Evolutionary conservation across 768 basidiomycete genomes (phyloP).

Genomic region (Dacryopinax primogenitus): DNA sequence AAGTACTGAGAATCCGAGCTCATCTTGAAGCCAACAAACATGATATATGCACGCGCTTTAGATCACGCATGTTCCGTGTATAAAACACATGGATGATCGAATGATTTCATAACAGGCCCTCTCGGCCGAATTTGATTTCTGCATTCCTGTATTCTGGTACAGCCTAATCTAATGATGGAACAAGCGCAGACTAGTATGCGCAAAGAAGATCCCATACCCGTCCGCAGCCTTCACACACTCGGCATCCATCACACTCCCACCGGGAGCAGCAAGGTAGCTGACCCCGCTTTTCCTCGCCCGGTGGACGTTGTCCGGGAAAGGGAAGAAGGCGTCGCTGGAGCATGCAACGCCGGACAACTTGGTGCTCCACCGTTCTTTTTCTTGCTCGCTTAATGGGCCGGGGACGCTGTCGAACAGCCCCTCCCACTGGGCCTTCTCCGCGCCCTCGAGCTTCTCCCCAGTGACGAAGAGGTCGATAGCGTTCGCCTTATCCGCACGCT

Average conservation of each 20-base stretch:
- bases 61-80: no score
- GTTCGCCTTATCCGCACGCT: conserved; percentile 96
- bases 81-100: no score
- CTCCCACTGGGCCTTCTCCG: conserved; percentile 87
- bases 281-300: conserved; percentile 85
- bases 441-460: conserved; percentile 75
- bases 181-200: conserved; percentile 72
- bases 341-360: conserved; percentile 78
- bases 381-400: conserved; percentile 47
- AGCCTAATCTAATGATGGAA: conserved; percentile 70
- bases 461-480: conserved; percentile 94
- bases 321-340: conserved; percentile 98
- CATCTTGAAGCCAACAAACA: not conserved
- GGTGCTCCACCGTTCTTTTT: conserved; percentile 60
- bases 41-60: no score
- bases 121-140: not conserved
- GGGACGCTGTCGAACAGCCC: conserved; percentile 65
- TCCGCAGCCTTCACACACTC: conserved; percentile 96
- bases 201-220: conserved; percentile 83
- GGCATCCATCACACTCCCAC: conserved; percentile 92
- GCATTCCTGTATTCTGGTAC: not conserved
- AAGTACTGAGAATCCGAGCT: not conserved
- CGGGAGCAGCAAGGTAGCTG: conserved; percentile 77
- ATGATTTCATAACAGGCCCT: not conserved
- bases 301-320: conserved; percentile 96